Percentiles rank a stretch among this genome's conserved stretches.
phyloP scores from a whole-genome alignment of 1,139 yeast species.

The Yamadazyma spencermartinsiae region DNA sequence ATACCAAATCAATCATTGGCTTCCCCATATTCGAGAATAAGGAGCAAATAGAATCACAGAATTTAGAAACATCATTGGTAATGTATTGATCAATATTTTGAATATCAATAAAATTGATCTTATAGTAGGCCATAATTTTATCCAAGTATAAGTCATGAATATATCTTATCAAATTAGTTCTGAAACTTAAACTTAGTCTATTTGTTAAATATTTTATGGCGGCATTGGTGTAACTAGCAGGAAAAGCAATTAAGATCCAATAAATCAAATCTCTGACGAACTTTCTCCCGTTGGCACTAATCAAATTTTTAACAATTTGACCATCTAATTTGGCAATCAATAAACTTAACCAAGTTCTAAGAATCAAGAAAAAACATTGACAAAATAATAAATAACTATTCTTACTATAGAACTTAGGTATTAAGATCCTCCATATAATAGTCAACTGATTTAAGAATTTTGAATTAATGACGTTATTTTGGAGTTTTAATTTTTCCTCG shows the following conservation, averaged over 20 bases:
- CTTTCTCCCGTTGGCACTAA: slow-evolving; percentile 76
- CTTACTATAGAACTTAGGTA: slow-evolving; percentile 70
- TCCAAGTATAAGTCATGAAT: slow-evolving; percentile 90
- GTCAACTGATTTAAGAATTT: slow-evolving; percentile 70
- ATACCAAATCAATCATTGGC: slow-evolving; percentile 84
- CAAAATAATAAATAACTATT: slow-evolving; percentile 66
- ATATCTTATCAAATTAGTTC: slow-evolving; percentile 82
- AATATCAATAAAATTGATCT: slow-evolving; percentile 45
- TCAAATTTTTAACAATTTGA: slow-evolving; percentile 85
- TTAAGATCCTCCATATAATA: slow-evolving; percentile 78
- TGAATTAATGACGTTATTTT: slow-evolving; percentile 53
- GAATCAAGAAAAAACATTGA: slow-evolving; percentile 73
- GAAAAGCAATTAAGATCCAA: slow-evolving; percentile 90
- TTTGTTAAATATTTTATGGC: slow-evolving; percentile 82
- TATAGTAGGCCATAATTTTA: slow-evolving; percentile 78
- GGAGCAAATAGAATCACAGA: slow-evolving; percentile 80
- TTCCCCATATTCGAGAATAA: slow-evolving; percentile 88
- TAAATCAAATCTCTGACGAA: slow-evolving; percentile 76
- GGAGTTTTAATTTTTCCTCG: slow-evolving; percentile 35
- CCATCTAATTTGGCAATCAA: slow-evolving; percentile 90
- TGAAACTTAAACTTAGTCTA: slow-evolving; percentile 76
- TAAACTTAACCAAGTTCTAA: slow-evolving; percentile 86
- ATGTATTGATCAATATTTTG: slow-evolving; percentile 70
- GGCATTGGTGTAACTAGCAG: slow-evolving; percentile 91
- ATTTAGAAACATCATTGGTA: slow-evolving; percentile 80